A percentile compares a stretch with the other conserved stretches of the same genome.
Evolutionary conservation across 139 green algal genomes (phyloP).

Genomic region (Coelastrella sp.): DNA sequence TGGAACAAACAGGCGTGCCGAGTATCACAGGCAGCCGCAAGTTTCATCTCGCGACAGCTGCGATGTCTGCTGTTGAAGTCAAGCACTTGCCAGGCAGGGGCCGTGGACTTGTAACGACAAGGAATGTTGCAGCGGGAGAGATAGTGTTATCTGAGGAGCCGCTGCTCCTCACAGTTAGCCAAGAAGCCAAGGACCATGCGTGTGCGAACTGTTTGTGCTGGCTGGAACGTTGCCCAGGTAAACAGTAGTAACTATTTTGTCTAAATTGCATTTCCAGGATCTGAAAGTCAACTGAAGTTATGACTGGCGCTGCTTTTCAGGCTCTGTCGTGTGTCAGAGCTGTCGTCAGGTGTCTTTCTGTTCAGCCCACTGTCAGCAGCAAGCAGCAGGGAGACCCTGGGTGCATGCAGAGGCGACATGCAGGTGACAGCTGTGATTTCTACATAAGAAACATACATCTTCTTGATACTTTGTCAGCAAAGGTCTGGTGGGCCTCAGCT

Average conservation of each 20-base stretch:
- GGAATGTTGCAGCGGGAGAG: conserved; percentile 53
- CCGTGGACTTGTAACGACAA: conserved; percentile 52
- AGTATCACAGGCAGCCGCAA: no score
- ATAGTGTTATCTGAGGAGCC: conserved; percentile 56
- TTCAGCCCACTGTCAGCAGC: conserved; percentile 50
- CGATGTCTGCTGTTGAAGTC: conserved; percentile 29
- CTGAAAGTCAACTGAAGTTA: no score
- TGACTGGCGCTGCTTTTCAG: no score
- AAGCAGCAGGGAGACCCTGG: conserved; percentile 47
- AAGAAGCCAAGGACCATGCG: conserved; percentile 32
- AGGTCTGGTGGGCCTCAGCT: no score
- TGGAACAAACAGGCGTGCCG: no score
- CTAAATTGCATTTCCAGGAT: no score
- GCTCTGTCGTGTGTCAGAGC: conserved; percentile 25
- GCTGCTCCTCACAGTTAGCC: conserved; percentile 53
- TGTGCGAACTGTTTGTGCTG: conserved; percentile 56
- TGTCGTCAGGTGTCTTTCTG: conserved; percentile 67
- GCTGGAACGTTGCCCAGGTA: conserved; percentile 24
- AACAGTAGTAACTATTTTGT: no score
- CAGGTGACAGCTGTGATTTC: conserved; percentile 52
- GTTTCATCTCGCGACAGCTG: no score
- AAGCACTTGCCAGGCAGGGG: conserved; percentile 41
- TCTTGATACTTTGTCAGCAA: no score
- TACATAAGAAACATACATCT: no score
- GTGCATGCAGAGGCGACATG: conserved; percentile 61